Evolutionary conservation across 768 basidiomycete genomes (phyloP), one percentile per base, ranked within the genome.

Genomic region (Tubosaeta brunneosetosa): DNA sequence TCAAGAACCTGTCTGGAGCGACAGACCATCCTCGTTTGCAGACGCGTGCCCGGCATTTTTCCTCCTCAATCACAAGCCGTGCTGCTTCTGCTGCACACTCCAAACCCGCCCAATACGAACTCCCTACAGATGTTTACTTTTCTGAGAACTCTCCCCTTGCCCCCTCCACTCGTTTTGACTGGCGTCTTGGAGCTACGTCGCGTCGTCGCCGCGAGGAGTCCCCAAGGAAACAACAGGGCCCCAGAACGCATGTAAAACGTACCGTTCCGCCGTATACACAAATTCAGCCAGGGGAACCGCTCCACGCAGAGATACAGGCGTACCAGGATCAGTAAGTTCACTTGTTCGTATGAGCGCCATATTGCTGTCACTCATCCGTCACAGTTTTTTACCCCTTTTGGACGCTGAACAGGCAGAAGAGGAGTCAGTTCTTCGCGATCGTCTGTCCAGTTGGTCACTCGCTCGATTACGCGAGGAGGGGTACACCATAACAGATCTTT

Each of bases 361-460:
- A n/a, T 41, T 9, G 31, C 26, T 49, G 38, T 1, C 33, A 50
- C 48, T 19, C 19, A 45, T 29, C 41, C n/a, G 14, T 38, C 40
- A 14, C 43, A 83, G 80, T 38, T 77, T 91, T 59, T 48, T 72
- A 14, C 73, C 75, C 1, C 55, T 82, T 7, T 58, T 81, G 8
- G 66, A 73, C 10, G 74, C 78, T 12, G 91, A 93, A 67, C 83
- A 85, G 63, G 75, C 72, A 1, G 82, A 88, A 59, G 81, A 79
- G 36, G 82, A 85, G 55, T 75, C 76, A 1, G 74, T 80, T 1
- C 63, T 88, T 22, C 75, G 74, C 46, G 74, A 86, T 55, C 81
- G 91, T 33, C 74, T 93, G 14, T 73, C 81, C 1, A 78, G 76
- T 14, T 91, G 90, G 91, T 73, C 80, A 11, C 51, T 85, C 4